Percentiles rank a stretch among this genome's conserved stretches.
These are phyloP conservation scores for Phymatotrichopsis omnivora DNA, from an alignment of 2,329 filamentous ascomycete genomes.

Conservation along the genomic window DNA sequence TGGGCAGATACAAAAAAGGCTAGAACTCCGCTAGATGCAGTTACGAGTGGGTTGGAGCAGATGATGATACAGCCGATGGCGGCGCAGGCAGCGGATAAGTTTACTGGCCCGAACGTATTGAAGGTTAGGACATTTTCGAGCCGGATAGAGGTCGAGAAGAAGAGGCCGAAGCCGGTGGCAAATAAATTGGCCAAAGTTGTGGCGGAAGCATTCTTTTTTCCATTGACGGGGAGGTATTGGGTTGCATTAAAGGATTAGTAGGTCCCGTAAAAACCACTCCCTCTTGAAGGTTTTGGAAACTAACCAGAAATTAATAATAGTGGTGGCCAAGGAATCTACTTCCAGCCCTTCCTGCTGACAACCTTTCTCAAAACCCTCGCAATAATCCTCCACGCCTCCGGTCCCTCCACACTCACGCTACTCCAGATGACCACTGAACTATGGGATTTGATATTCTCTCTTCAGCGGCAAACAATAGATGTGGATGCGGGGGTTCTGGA, in stretches of 20 bases:
- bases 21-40: constrained; percentile 15
- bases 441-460: constrained; percentile 66
- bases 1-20: constrained; percentile 7
- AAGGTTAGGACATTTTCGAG: constrained; percentile 86
- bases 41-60: constrained; percentile 17
- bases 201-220: constrained; percentile 70
- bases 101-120: constrained; percentile 68
- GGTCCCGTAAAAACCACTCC: constrained; percentile 29
- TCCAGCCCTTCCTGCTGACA: constrained; percentile 64
- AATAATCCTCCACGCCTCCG: constrained; percentile 70
- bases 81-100: constrained; percentile 65
- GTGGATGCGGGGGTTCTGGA: constrained; percentile 46
- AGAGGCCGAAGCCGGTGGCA: constrained; percentile 35
- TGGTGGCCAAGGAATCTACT: constrained; percentile 41
- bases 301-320: constrained; percentile 36
- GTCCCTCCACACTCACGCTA: constrained; percentile 64
- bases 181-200: constrained; percentile 57
- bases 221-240: constrained; percentile 71
- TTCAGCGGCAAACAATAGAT: constrained; percentile 36
- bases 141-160: constrained; percentile 55
- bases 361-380: constrained; percentile 79
- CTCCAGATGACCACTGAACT: constrained; percentile 74
- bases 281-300: constrained; percentile 29
- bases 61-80: constrained; percentile 44
- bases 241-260: constrained; percentile 48